Base-by-base conservation (phyloP, 169 alveolate genomes). In the Cryptosporidium parvum region DNA sequence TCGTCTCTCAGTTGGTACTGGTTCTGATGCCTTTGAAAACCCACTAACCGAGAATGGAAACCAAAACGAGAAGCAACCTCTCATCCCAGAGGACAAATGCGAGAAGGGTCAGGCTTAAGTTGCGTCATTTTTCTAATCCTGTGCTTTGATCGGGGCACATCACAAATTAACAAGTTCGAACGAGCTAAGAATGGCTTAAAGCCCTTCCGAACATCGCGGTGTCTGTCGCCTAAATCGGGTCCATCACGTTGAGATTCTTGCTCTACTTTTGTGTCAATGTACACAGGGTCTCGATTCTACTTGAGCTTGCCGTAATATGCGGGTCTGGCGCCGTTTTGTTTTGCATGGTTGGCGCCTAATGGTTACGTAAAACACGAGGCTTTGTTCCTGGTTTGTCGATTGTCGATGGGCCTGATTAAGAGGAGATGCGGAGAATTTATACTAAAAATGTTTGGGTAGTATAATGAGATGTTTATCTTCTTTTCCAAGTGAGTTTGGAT, bases 11-110 rank as follows among this genome's bases (percentile, higher is more conserved):
- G 80, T 80, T 9, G 89, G 89, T 9, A 80, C 89, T 37, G 75
- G 80, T 1, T 80, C 89, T 62, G 89, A 80, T 29, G 89, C 89
- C 7, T 80, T 80, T 45, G 89, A 80, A 10, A 80, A 80, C 51
- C 89, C 89, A 37, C 45, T 80, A 0, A 48, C 85, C n/a, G 89
- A 80, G 37, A 58, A 48, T 26, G 89, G 65, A 9, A 61, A n/a
- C 68, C 59, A 80, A 29, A 59, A 23, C 56, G 89, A 80, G 80
- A 80, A 67, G 35, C 89, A 80, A 21, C 89, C 89, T 29, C 75
- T 80, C n/a, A 67, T 80, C 29, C 37, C 56, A 44, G 80, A 56
- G 5, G 86, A 80, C 75, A 61, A 80, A 51, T 80, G 89, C 56
- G 89, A 80, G 31, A 80, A 80, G 68, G 89, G 89, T 26, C 89